These are phyloP conservation scores for Teratosphaeria pseudoeucalypti DNA, from an alignment of 2,329 filamentous ascomycete species.

Conservation along the genomic window DNA sequence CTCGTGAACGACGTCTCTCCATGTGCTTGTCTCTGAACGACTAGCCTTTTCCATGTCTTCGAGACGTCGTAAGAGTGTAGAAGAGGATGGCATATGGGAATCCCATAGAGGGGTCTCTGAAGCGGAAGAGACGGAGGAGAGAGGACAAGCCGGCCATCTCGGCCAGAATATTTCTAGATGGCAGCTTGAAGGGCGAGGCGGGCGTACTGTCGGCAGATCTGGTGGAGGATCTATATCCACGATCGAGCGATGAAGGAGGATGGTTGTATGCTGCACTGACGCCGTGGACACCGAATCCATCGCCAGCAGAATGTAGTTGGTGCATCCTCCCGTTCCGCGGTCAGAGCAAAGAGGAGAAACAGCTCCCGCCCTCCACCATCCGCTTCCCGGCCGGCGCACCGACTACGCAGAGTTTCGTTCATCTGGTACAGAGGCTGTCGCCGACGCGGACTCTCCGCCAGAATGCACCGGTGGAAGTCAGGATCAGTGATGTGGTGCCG, in stretches of 20 bases:
- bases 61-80: not conserved
- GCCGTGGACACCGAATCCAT: slow-evolving; percentile 54
- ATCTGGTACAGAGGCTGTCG: slow-evolving; percentile 57
- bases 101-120: slow-evolving; percentile 35
- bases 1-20: not conserved
- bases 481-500: slow-evolving; percentile 70
- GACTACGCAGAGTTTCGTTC: slow-evolving; percentile 69
- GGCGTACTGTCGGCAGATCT: slow-evolving; percentile 82
- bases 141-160: slow-evolving; percentile 63
- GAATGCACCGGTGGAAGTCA: slow-evolving; percentile 71
- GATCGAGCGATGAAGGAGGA: slow-evolving; percentile 14
- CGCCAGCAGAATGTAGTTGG: slow-evolving; percentile 60
- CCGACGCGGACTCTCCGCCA: slow-evolving; percentile 65
- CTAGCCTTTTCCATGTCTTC: not conserved
- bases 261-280: slow-evolving; percentile 58
- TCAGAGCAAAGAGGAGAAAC: slow-evolving; percentile 42
- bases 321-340: slow-evolving; percentile 65
- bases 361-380: slow-evolving; percentile 64
- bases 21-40: not conserved
- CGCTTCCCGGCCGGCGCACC: slow-evolving; percentile 64
- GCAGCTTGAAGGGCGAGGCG: slow-evolving; percentile 72
- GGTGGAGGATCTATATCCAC: slow-evolving; percentile 67
- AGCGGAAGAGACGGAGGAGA: slow-evolving; percentile 41
- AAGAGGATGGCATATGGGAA: slow-evolving; percentile 35
- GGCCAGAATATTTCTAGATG: slow-evolving; percentile 73